Conservation (phyloP, 208 protist species). For the Sergeia podlipaevii region DNA sequence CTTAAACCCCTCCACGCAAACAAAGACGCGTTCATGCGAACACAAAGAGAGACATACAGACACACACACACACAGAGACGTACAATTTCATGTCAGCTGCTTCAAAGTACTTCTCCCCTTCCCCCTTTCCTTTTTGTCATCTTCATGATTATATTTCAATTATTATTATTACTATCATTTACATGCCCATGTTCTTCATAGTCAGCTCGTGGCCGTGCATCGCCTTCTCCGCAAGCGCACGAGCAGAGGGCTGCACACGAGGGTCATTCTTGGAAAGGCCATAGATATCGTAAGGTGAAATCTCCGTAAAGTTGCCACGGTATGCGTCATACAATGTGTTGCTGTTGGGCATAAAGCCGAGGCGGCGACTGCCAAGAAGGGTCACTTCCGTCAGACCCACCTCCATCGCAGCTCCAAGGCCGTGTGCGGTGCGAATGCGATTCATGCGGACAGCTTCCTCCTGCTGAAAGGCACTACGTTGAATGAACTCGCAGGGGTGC, state of each 20-base stretch:
- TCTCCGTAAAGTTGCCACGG: conserved; percentile 69
- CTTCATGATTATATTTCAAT: conserved; percentile 3
- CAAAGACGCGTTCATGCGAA: too few species aligned
- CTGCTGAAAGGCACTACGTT: conserved; percentile 49
- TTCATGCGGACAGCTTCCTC: conserved; percentile 82
- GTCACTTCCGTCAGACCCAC: conserved; percentile 74
- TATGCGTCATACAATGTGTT: conserved; percentile 78
- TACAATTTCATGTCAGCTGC: too few species aligned
- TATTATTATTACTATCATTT: background rate
- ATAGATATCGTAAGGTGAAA: conserved; percentile 66
- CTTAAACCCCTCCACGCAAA: too few species aligned
- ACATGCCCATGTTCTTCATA: conserved; percentile 76
- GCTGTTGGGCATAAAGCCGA: conserved; percentile 71
- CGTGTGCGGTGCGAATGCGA: conserved; percentile 78
- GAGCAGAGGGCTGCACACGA: conserved; percentile 81
- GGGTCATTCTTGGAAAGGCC: conserved; percentile 80
- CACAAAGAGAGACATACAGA: too few species aligned
- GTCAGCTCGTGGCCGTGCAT: conserved; percentile 86
- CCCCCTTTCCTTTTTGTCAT: background rate
- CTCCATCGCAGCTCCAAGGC: conserved; percentile 64
- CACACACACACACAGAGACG: too few species aligned
- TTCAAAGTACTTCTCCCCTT: background rate
- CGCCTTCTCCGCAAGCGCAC: conserved; percentile 61
- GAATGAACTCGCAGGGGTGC: conserved; percentile 87
- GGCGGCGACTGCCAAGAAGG: conserved; percentile 56